Evolutionary conservation across 2,329 filamentous ascomycete species (phyloP).

Genomic region (Ascochyta clinopodiicola): DNA sequence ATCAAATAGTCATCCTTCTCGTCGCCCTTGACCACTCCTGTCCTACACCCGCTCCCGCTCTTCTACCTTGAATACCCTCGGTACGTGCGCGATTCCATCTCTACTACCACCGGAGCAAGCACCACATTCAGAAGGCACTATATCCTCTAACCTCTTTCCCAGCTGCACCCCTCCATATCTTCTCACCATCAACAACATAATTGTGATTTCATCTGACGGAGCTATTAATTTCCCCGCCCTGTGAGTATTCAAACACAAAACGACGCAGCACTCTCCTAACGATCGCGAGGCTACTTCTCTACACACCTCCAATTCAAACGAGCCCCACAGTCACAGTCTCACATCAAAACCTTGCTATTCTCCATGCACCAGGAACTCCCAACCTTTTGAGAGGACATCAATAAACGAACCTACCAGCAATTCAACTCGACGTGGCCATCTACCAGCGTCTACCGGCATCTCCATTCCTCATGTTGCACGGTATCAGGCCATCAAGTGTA

Average conservation of each 20-base stretch:
- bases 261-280: neutral
- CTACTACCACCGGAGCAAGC: neutral
- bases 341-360: neutral
- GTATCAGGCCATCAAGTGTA: slow-evolving; percentile 42
- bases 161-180: neutral
- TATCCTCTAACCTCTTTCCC: slow-evolving; percentile 1
- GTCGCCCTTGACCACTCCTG: slow-evolving; percentile 24
- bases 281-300: neutral
- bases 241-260: neutral
- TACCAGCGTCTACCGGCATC: neutral
- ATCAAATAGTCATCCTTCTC: slow-evolving; percentile 13
- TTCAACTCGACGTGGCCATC: neutral
- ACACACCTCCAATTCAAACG: neutral
- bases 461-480: slow-evolving; percentile 46
- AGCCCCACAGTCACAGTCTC: neutral
- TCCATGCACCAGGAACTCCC: neutral
- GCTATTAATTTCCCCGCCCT: neutral
- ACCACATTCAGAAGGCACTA: neutral
- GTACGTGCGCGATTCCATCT: slow-evolving; percentile 20
- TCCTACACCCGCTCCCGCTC: slow-evolving; percentile 24
- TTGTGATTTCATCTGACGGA: neutral
- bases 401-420: neutral
- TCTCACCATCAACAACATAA: neutral
- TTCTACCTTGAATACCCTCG: slow-evolving; percentile 19
- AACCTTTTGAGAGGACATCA: neutral